Percentiles rank a stretch among this genome's conserved stretches.
phyloP scores from a whole-genome alignment of 2,329 filamentous ascomycete species.

The Apiospora rasikravindrae region DNA sequence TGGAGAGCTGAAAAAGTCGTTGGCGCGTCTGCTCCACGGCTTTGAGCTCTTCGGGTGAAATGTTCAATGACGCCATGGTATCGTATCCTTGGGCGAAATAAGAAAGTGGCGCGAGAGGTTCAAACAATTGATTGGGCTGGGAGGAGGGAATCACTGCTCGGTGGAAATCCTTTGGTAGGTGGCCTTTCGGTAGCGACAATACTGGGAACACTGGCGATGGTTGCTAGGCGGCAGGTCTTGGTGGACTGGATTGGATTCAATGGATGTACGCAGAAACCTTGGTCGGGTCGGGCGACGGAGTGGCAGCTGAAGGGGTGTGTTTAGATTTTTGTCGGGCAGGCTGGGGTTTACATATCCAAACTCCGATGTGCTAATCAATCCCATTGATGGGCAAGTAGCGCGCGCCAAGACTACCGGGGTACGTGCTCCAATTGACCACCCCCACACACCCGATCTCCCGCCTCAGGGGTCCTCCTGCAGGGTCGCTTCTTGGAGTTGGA shows the following conservation, averaged over 20 bases:
- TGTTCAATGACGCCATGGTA: slow-evolving; percentile 48
- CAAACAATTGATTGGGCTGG: not conserved
- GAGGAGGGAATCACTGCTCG: not conserved
- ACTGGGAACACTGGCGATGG: not conserved
- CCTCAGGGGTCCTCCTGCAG: slow-evolving; percentile 5
- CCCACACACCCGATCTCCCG: not conserved
- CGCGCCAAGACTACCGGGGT: not conserved
- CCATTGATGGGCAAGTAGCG: not conserved
- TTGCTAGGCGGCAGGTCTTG: not conserved
- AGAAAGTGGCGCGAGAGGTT: not conserved
- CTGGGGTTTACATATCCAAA: not conserved
- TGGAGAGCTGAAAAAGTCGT: slow-evolving; percentile 70
- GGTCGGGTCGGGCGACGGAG: not conserved
- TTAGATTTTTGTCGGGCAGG: not conserved
- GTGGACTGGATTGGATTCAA: not conserved
- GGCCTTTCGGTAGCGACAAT: not conserved
- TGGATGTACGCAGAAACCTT: not conserved
- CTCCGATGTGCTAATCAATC: not conserved
- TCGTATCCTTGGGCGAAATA: not conserved
- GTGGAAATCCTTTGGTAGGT: not conserved
- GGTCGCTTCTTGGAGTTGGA: not conserved
- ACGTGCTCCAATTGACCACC: not conserved
- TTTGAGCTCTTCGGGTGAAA: slow-evolving; percentile 66
- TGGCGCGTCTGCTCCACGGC: slow-evolving; percentile 73
- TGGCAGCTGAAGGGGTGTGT: not conserved